Percentiles rank a stretch among this genome's conserved stretches.
Evolutionary conservation across 805 yeast species (phyloP).

Genomic region (Starmerella riodocensis): DNA sequence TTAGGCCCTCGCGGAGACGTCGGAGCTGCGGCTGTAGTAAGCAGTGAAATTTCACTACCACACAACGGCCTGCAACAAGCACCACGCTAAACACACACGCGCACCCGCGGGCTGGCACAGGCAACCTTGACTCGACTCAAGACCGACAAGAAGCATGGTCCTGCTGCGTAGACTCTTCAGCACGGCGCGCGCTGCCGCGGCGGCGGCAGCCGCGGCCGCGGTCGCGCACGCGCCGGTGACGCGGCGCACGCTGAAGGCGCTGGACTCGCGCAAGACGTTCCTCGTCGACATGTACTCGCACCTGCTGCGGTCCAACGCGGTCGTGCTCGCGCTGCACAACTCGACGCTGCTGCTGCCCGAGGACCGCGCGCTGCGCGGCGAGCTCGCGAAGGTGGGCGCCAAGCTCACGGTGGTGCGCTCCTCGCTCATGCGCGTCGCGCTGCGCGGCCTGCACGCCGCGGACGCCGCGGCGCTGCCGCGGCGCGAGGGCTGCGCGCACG

Average conservation of each 20-base stretch:
- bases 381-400: conserved; percentile 54
- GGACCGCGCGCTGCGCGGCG: conserved; percentile 47
- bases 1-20: no score
- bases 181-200: no score
- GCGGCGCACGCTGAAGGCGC: conserved; percentile 42
- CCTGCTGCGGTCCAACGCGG: conserved; percentile 51
- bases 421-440: conserved; percentile 57
- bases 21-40: no score
- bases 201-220: neutral
- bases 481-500: conserved; percentile 36
- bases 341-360: conserved; percentile 65
- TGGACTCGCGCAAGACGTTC: conserved; percentile 57
- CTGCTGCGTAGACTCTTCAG: neutral
- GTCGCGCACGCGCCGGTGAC: neutral
- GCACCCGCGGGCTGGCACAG: no score
- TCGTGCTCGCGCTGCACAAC: conserved; percentile 71
- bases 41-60: no score
- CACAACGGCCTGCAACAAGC: no score
- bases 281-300: conserved; percentile 68
- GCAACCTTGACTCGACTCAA: no score
- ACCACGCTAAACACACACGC: no score
- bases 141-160: neutral
- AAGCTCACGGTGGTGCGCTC: conserved; percentile 55
- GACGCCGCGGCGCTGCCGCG: conserved; percentile 59
- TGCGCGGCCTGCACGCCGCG: conserved; percentile 50